phyloP scores from a whole-genome alignment of 2,329 filamentous ascomycete genomes.

The Ceratocystis variospora region DNA sequence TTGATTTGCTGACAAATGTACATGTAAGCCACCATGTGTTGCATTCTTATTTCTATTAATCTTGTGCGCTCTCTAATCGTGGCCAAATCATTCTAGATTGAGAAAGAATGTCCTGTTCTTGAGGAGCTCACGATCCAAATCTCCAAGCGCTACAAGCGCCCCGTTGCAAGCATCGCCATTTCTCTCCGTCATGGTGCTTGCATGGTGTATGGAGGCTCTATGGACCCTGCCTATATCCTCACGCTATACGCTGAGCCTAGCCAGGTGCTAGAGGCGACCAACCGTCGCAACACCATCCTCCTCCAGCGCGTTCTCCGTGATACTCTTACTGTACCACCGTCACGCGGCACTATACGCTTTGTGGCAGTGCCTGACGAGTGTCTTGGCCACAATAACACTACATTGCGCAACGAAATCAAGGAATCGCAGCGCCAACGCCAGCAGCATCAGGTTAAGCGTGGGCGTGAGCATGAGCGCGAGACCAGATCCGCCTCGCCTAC shows the following conservation, averaged over 20 bases:
- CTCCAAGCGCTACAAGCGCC: constrained; percentile 60
- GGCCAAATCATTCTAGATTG: constrained; percentile 39
- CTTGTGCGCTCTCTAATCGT: background rate
- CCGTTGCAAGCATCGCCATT: constrained; percentile 59
- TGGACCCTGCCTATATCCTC: constrained; percentile 67
- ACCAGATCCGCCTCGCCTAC: background rate
- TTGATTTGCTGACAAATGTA: constrained; percentile 13
- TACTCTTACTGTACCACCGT: constrained; percentile 48
- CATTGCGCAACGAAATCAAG: constrained; percentile 53
- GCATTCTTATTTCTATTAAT: constrained; percentile 22
- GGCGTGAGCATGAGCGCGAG: background rate
- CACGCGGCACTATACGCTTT: constrained; percentile 62
- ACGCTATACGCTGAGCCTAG: constrained; percentile 56
- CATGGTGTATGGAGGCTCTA: constrained; percentile 59
- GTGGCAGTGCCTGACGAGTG: constrained; percentile 55
- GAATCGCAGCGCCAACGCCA: constrained; percentile 29
- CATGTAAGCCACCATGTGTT: constrained; percentile 8
- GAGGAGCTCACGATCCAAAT: constrained; percentile 60
- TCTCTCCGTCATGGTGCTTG: constrained; percentile 62
- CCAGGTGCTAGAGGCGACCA: constrained; percentile 57
- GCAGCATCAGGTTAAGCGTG: constrained; percentile 27
- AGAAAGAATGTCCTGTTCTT: constrained; percentile 61
- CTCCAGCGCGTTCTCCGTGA: constrained; percentile 65
- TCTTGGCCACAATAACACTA: constrained; percentile 56
- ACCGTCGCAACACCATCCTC: constrained; percentile 66